Base-by-base conservation (phyloP, 139 green algal species). In the Chara braunii region DNA sequence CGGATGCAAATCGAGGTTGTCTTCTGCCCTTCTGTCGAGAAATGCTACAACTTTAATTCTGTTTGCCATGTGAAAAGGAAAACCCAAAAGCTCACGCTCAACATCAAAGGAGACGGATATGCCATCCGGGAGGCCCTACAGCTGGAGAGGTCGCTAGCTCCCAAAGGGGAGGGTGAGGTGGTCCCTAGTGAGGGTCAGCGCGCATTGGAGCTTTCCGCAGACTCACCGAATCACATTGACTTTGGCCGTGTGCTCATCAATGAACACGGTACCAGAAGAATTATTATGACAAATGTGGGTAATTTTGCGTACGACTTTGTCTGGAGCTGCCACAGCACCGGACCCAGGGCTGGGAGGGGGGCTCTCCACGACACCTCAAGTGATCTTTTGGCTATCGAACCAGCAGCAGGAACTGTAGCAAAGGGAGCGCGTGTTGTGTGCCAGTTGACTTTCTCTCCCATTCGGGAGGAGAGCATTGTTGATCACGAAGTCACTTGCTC, bases 101-200 rank as follows among this genome's bases (percentile, higher is more conserved):
- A 92, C 72, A 71, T 90, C 40, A 88, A 90, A 70, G 86, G 86
- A 57, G 86, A 91, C 64, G 86, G 86, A 31, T 88, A 85, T 42
- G 73, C 73, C 1, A 80, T 91, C 43, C 80, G 85, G 51, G 74
- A 85, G 26, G 36, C 43, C 37, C 51, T 91, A 67, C 54, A 82
- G 54, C 70, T 89, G 32, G 85, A 90, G 68, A 36, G 62, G 14
- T 42, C 74, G 40, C 18, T 26, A 48, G 40, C 18, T 18, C 18
- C 40, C n/a, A n/a, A n/a, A n/a, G n/a, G n/a, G n/a, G n/a, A n/a
- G n/a, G n/a, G n/a, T n/a, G n/a, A n/a, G n/a, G n/a, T n/a, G n/a
- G n/a, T n/a, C n/a, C n/a, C n/a, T n/a, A n/a, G n/a, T n/a, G n/a
- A n/a, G n/a, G n/a, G n/a, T n/a, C n/a, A n/a, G n/a, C n/a, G n/a